phyloP scores from a whole-genome alignment of 2,329 filamentous ascomycete species.

The Domatiomyces catenatus region DNA sequence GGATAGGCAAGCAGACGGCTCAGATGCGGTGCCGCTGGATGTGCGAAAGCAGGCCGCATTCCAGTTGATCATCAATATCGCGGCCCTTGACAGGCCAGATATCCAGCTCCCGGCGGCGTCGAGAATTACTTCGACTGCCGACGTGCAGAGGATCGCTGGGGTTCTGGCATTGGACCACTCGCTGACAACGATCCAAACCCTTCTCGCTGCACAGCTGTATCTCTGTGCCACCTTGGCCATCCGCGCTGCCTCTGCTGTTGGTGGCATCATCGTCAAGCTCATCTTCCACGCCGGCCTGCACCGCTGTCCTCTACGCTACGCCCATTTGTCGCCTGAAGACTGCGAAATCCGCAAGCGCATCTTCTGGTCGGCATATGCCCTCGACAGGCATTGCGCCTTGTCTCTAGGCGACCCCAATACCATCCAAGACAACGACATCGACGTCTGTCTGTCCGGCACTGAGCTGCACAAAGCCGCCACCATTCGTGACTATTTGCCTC shows the following conservation, averaged over 20 bases:
- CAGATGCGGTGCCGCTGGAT: conserved; percentile 8
- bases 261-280: conserved; percentile 32
- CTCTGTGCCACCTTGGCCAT: conserved; percentile 35
- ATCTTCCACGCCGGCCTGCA: conserved; percentile 38
- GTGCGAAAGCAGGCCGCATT: conserved; percentile 27
- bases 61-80: conserved; percentile 38
- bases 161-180: conserved; percentile 12
- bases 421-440: conserved; percentile 28
- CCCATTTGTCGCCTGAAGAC: conserved; percentile 28
- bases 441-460: conserved; percentile 32
- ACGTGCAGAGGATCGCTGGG: conserved; percentile 19
- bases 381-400: conserved; percentile 28
- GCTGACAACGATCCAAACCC: conserved; percentile 33
- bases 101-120: conserved; percentile 22
- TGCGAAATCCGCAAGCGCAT: conserved; percentile 28
- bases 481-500: conserved; percentile 4
- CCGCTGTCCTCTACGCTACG: conserved; percentile 37
- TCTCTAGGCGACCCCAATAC: conserved; percentile 27
- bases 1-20: not conserved
- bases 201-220: conserved; percentile 35
- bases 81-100: conserved; percentile 22
- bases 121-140: conserved; percentile 25
- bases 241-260: conserved; percentile 34
- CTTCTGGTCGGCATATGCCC: conserved; percentile 29
- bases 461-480: conserved; percentile 10